A percentile compares a stretch with the other conserved stretches of the same genome.
phyloP scores from a whole-genome alignment of 1,284 basidiomycete species.

The Cutaneotrichosporon sp. region DNA sequence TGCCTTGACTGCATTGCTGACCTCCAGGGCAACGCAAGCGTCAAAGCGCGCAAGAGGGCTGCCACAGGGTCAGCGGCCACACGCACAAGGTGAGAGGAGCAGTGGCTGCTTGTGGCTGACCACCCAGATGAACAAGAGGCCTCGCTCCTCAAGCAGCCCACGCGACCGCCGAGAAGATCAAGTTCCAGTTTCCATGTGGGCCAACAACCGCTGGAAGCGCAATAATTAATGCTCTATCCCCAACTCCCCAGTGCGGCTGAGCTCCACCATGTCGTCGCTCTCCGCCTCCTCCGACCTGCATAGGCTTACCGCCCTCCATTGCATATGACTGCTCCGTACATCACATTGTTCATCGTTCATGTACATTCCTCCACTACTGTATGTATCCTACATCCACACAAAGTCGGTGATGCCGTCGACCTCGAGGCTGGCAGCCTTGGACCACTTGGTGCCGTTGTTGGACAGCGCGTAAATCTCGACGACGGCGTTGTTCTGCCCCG shows the following conservation, averaged over 20 bases:
- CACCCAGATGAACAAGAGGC: too few species aligned
- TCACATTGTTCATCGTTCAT: neutral
- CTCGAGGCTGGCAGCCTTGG: slow-evolving; percentile 64
- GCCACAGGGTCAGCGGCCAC: too few species aligned
- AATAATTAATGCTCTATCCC: too few species aligned
- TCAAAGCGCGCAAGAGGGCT: neutral
- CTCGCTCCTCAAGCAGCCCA: too few species aligned
- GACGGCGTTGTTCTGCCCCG: slow-evolving; percentile 44
- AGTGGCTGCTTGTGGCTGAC: neutral
- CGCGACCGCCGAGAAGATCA: too few species aligned
- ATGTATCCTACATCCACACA: slow-evolving; percentile 33
- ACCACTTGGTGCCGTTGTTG: slow-evolving; percentile 40
- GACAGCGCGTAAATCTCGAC: slow-evolving; percentile 47
- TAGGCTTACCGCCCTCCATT: neutral
- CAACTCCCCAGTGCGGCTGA: too few species aligned
- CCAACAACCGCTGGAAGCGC: too few species aligned
- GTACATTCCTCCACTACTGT: neutral
- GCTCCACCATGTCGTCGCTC: neutral
- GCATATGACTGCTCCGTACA: neutral
- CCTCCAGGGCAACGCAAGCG: neutral
- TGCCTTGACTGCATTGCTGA: neutral
- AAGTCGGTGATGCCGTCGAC: slow-evolving; percentile 59
- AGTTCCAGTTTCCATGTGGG: too few species aligned
- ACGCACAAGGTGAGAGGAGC: neutral
- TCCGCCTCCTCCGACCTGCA: neutral